phyloP scores from a whole-genome alignment of 2,329 filamentous ascomycete genomes.

The Onygena corvina region DNA sequence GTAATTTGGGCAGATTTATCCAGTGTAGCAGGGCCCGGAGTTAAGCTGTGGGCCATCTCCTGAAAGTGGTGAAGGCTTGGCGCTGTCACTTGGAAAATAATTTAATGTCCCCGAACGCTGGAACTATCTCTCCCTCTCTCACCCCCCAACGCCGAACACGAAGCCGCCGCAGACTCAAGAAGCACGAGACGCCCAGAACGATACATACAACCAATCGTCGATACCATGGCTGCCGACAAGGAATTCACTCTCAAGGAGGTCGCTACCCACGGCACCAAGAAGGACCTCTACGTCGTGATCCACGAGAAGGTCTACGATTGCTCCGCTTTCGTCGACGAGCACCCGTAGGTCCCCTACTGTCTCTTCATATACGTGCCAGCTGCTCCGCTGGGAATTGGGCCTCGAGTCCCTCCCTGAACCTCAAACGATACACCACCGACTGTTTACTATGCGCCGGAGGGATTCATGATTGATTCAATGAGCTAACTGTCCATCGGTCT shows the following conservation, averaged over 20 bases:
- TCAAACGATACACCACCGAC: too few relatives aligned
- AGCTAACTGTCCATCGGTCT: conserved; percentile 19
- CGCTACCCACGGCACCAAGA: conserved; percentile 79
- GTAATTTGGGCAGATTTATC: too few relatives aligned
- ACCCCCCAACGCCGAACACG: not conserved
- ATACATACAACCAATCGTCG: not conserved
- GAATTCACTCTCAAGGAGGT: conserved; percentile 68
- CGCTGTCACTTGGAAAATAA: not conserved
- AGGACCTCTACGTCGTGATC: conserved; percentile 77
- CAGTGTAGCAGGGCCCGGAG: too few relatives aligned
- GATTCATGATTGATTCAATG: not conserved
- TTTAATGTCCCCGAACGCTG: not conserved
- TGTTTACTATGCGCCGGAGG: too few relatives aligned
- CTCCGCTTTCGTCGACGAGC: conserved; percentile 87
- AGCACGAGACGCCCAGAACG: not conserved
- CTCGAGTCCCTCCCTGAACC: not conserved
- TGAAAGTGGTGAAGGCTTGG: not conserved
- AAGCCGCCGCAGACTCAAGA: not conserved
- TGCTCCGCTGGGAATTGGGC: not conserved
- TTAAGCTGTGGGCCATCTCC: not conserved
- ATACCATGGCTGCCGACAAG: conserved; percentile 43
- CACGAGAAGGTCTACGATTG: conserved; percentile 95
- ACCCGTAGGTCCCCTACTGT: conserved; percentile 53
- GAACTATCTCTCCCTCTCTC: not conserved
- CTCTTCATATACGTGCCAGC: not conserved